Evolutionary conservation across 2,329 filamentous ascomycete species (phyloP).

Genomic region (Cryphonectria naterciae): DNA sequence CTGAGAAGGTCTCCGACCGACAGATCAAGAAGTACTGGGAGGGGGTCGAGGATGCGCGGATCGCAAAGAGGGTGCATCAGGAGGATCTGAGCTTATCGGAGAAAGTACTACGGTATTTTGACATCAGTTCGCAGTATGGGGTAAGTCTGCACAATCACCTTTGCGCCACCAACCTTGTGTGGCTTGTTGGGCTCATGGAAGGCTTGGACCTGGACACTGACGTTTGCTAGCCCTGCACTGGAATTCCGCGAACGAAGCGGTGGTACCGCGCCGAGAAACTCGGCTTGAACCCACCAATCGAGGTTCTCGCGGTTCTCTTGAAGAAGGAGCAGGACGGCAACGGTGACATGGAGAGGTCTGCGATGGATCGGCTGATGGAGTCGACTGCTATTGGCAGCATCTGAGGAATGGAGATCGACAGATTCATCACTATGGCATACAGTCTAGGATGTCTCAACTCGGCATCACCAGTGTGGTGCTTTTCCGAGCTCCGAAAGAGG

Average conservation of each 20-base stretch:
- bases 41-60: constrained; percentile 69
- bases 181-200: not conserved
- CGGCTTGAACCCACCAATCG: constrained; percentile 84
- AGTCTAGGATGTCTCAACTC: not conserved
- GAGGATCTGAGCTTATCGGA: constrained; percentile 71
- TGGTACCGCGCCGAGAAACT: constrained; percentile 86
- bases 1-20: constrained; percentile 66
- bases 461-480: not conserved
- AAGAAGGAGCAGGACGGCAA: constrained; percentile 67
- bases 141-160: constrained; percentile 59
- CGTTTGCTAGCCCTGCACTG: constrained; percentile 75
- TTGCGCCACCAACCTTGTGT: too few species aligned
- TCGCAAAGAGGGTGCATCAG: constrained; percentile 77
- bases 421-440: not conserved
- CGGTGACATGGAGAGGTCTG: constrained; percentile 64
- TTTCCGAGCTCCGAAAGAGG: not conserved
- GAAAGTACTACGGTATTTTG: constrained; percentile 89
- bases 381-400: constrained; percentile 47
- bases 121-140: constrained; percentile 88
- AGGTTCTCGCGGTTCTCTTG: constrained; percentile 84
- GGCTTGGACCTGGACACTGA: constrained; percentile 8
- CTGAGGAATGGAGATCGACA: constrained; percentile 2
- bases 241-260: constrained; percentile 77
- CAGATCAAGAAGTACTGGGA: constrained; percentile 81
- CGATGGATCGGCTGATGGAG: constrained; percentile 71